phyloP scores from a whole-genome alignment of 225 moss, liverwort and hornwort genomes.

The Lunularia cruciata region DNA sequence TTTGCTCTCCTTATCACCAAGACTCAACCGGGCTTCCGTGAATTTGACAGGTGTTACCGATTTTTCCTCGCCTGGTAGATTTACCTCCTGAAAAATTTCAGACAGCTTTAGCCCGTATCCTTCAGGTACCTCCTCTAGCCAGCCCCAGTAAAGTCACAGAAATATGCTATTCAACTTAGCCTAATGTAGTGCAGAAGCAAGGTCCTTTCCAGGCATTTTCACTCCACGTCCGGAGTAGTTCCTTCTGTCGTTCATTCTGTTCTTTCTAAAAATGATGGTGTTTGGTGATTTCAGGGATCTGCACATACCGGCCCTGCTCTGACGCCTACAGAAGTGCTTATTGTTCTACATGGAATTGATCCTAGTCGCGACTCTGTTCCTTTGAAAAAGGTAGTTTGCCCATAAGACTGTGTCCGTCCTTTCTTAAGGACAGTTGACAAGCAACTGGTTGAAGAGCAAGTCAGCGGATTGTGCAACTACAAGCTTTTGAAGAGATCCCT shows the following conservation, averaged over 20 bases:
- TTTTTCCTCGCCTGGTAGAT: conserved; percentile 97
- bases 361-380: conserved; percentile 82
- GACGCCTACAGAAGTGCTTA: conserved; percentile 96
- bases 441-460: too few species aligned
- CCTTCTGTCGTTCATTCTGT: too few species aligned
- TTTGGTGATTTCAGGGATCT: conserved; percentile 64
- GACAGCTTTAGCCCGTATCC: conserved; percentile 90
- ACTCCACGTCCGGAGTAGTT: neutral
- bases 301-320: conserved; percentile 93
- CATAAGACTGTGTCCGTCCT: too few species aligned
- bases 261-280: too few species aligned
- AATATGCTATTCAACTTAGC: too few species aligned
- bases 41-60: conserved; percentile 71
- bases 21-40: too few species aligned
- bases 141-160: neutral
- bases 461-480: too few species aligned
- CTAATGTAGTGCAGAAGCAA: too few species aligned
- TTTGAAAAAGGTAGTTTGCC: conserved; percentile 71
- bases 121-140: conserved; percentile 59
- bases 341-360: conserved; percentile 96
- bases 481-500: too few species aligned
- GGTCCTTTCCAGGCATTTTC: too few species aligned
- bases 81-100: conserved; percentile 89
- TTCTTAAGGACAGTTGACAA: too few species aligned
- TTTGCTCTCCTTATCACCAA: too few species aligned